Evolutionary conservation across 176 grass and related monocot genomes (phyloP).

Genomic region (Saccharum officinarum): DNA sequence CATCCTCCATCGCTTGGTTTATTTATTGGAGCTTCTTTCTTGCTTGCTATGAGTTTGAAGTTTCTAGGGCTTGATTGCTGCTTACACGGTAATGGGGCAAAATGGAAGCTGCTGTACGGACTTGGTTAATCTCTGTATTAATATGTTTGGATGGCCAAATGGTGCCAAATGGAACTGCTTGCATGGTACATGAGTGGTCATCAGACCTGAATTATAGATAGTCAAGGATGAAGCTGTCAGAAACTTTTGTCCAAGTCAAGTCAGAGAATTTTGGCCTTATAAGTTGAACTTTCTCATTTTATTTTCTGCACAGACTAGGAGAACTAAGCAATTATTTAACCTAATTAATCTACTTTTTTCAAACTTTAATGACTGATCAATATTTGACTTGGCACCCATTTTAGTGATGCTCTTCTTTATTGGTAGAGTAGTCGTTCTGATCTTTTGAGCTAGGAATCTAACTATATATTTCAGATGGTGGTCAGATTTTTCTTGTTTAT

Average conservation of each 20-base stretch:
- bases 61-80: background rate
- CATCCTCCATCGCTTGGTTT: slow-evolving; percentile 8
- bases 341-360: background rate
- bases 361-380: background rate
- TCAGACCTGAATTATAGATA: background rate
- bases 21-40: background rate
- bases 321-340: background rate
- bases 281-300: background rate
- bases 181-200: background rate
- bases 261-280: background rate
- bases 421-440: background rate
- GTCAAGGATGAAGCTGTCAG: background rate
- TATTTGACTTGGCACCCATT: background rate
- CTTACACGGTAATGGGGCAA: background rate
- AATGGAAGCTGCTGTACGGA: background rate
- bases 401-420: background rate
- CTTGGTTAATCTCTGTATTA: slow-evolving; percentile 12
- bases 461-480: background rate
- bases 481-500: background rate
- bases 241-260: slow-evolving; percentile 4
- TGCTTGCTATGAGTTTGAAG: background rate
- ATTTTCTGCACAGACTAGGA: background rate
- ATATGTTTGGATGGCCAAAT: slow-evolving; percentile 4
- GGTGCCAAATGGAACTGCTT: background rate
- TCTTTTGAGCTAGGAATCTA: background rate